Percentiles rank a stretch among this genome's conserved stretches.
phyloP scores from a whole-genome alignment of 352 stramenopile species.

The Pythium oligandrum region DNA sequence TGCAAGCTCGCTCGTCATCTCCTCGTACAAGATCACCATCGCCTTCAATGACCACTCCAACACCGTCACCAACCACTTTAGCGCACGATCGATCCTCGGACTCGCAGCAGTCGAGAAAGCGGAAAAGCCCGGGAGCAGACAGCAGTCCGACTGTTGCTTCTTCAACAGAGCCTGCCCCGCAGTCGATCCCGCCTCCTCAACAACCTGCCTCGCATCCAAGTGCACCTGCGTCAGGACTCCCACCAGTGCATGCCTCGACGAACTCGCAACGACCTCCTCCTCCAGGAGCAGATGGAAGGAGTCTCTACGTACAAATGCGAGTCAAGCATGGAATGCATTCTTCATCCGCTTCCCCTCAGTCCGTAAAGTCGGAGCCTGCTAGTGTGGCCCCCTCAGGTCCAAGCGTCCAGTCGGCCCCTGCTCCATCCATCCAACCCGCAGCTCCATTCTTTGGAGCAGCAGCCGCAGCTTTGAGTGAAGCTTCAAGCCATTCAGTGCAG shows the following conservation, averaged over 20 bases:
- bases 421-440: neutral
- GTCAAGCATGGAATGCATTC: conserved; percentile 19
- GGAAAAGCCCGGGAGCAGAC: too few species aligned
- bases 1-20: too few species aligned
- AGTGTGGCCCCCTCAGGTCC: too few species aligned
- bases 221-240: neutral
- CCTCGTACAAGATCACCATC: too few species aligned
- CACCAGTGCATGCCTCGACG: neutral
- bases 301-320: conserved; percentile 40
- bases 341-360: neutral
- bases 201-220: neutral
- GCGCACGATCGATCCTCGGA: too few species aligned
- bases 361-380: too few species aligned
- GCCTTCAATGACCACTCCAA: too few species aligned
- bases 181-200: neutral
- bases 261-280: neutral
- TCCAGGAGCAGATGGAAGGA: conserved; percentile 21
- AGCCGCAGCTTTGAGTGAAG: neutral
- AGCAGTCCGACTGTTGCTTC: neutral
- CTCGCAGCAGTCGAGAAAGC: too few species aligned
- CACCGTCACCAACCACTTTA: too few species aligned
- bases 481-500: too few species aligned
- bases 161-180: neutral
- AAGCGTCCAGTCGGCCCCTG: too few species aligned
- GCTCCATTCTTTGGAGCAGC: neutral